These are phyloP conservation scores for Vaucheria bursata DNA, from an alignment of 352 stramenopile species.

Conservation along the genomic window DNA sequence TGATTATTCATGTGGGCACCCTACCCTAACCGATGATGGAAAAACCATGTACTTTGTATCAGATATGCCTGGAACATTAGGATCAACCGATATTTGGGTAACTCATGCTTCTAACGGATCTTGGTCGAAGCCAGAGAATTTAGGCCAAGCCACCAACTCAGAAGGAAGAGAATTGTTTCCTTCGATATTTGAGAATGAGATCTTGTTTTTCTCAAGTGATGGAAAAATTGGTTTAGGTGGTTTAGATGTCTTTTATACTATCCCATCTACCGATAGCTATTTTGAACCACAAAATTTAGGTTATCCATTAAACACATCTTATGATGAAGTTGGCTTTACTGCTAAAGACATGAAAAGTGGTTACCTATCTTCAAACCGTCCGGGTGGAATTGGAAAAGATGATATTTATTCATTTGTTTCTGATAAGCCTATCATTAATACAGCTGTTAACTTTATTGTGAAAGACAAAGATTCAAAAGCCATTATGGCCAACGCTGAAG, in stretches of 20 bases:
- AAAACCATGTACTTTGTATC: neutral
- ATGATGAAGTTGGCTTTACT: neutral
- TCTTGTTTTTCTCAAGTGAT: neutral
- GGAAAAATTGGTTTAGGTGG: neutral
- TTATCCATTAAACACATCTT: neutral
- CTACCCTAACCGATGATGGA: neutral
- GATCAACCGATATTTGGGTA: neutral
- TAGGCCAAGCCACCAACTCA: neutral
- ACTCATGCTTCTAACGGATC: neutral
- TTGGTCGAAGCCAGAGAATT: neutral
- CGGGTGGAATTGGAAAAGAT: neutral
- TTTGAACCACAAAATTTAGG: neutral
- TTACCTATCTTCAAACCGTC: neutral
- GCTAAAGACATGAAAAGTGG: neutral
- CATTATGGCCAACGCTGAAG: neutral
- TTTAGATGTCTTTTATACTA: neutral
- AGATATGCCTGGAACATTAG: neutral
- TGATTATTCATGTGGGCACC: neutral
- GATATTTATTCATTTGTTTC: constrained; percentile 2
- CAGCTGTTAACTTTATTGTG: neutral
- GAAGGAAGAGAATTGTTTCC: neutral
- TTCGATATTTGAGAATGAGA: neutral
- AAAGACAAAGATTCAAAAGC: neutral
- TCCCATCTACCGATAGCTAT: neutral
- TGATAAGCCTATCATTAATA: neutral